Conservation (phyloP, 352 stramenopile species). For the Globisporangium polare region DNA sequence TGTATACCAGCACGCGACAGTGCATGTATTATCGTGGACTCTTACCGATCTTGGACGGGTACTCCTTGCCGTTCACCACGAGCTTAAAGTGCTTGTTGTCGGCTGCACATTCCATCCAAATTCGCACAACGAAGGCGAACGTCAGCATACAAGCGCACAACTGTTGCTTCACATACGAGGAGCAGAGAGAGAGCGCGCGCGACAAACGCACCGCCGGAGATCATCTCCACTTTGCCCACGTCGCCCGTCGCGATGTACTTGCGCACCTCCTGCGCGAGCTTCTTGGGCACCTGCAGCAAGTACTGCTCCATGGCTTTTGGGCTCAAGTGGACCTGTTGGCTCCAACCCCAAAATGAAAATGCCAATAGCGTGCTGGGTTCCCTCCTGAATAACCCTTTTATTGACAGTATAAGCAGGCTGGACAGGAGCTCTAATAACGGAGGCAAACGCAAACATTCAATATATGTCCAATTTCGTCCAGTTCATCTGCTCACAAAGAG, state of each 20-base stretch:
- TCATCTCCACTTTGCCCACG: conserved; percentile 64
- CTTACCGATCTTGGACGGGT: conserved; percentile 73
- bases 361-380: not conserved
- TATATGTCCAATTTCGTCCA: no score
- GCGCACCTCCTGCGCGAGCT: conserved; percentile 68
- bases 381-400: not conserved
- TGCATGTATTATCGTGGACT: not conserved
- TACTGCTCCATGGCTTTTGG: conserved; percentile 76
- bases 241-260: conserved; percentile 58
- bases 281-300: conserved; percentile 83
- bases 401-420: not conserved
- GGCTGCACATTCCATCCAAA: conserved; percentile 27
- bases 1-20: not conserved
- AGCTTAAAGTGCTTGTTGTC: conserved; percentile 88
- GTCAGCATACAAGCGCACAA: not conserved
- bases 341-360: not conserved
- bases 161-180: not conserved
- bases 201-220: conserved; percentile 61
- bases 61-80: conserved; percentile 69
- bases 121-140: not conserved
- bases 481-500: not conserved
- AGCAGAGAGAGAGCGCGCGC: not conserved
- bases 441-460: no score
- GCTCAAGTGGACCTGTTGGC: not conserved
- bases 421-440: not conserved